These are phyloP conservation scores for Capsicum pubescens DNA, from an alignment of 257 asterid genomes.

Conservation along the genomic window DNA sequence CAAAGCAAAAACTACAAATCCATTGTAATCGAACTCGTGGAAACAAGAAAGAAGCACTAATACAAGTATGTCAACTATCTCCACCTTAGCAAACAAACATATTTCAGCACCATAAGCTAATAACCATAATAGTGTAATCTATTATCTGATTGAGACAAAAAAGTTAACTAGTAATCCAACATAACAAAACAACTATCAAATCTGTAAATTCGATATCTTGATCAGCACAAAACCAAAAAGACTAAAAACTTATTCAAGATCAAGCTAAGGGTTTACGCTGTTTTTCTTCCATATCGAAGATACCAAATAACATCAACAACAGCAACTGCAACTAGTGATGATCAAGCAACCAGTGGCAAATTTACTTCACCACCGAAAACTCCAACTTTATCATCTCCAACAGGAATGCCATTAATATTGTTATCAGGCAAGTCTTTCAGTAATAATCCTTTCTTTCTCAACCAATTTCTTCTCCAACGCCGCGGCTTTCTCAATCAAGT, in stretches of 20 bases:
- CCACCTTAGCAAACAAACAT: conserved; percentile 15
- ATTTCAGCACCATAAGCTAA: conserved; percentile 7
- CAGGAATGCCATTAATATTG: conserved; percentile 36
- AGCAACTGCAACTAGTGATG: conserved; percentile 54
- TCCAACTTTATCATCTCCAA: conserved; percentile 27
- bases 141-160: conserved; percentile 35
- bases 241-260: conserved; percentile 32
- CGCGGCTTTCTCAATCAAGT: conserved; percentile 47
- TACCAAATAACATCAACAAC: conserved; percentile 51
- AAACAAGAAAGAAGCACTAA: neutral
- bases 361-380: conserved; percentile 42
- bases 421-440: conserved; percentile 38
- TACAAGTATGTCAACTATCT: conserved; percentile 9
- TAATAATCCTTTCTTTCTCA: conserved; percentile 59
- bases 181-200: conserved; percentile 55
- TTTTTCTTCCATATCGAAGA: conserved; percentile 47
- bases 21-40: conserved; percentile 18
- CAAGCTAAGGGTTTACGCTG: conserved; percentile 13
- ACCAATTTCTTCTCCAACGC: conserved; percentile 49
- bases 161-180: conserved; percentile 39
- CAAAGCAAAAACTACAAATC: neutral
- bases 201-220: conserved; percentile 42
- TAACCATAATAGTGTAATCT: conserved; percentile 21
- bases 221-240: conserved; percentile 44
- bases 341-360: conserved; percentile 53